These are phyloP conservation scores for Guadua angustifolia DNA, from an alignment of 176 grass and related monocot species.

Conservation along the genomic window DNA sequence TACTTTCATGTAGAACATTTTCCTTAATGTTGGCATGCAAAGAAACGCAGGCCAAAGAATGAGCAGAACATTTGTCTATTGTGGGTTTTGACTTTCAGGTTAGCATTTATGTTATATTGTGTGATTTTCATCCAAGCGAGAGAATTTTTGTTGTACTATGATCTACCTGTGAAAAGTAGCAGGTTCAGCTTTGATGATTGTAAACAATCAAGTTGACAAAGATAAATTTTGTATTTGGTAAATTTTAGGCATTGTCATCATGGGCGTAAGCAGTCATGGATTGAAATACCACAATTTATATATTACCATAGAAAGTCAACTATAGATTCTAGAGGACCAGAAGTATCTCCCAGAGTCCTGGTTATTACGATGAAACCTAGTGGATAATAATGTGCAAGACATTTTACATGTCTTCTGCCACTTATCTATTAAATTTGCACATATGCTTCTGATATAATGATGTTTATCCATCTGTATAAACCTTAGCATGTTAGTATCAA, in stretches of 20 bases:
- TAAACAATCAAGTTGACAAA: not conserved
- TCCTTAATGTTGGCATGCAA: not conserved
- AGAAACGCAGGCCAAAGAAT: not conserved
- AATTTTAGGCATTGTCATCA: slow-evolving; percentile 2
- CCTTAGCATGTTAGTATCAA: slow-evolving; percentile 1
- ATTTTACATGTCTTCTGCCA: not conserved
- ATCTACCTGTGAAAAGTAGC: not conserved
- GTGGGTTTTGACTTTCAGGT: not conserved
- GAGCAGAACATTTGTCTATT: not conserved
- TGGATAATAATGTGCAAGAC: not conserved
- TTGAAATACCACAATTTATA: slow-evolving; percentile 15
- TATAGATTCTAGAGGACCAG: not conserved
- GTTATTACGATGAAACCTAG: not conserved
- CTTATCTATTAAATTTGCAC: not conserved
- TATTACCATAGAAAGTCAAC: not conserved
- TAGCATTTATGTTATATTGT: slow-evolving; percentile 5
- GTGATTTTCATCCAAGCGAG: not conserved
- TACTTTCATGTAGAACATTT: not conserved
- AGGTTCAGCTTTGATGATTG: slow-evolving; percentile 1
- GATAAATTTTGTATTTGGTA: slow-evolving; percentile 9
- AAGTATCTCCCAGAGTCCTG: not conserved
- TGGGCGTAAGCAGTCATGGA: not conserved
- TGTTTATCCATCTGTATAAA: not conserved
- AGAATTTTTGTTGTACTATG: not conserved
- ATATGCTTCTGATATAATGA: not conserved